Evolutionary conservation across 805 yeast genomes (phyloP), one percentile per base, ranked within the genome.

Genomic region (Zygosaccharomyces rouxii): DNA sequence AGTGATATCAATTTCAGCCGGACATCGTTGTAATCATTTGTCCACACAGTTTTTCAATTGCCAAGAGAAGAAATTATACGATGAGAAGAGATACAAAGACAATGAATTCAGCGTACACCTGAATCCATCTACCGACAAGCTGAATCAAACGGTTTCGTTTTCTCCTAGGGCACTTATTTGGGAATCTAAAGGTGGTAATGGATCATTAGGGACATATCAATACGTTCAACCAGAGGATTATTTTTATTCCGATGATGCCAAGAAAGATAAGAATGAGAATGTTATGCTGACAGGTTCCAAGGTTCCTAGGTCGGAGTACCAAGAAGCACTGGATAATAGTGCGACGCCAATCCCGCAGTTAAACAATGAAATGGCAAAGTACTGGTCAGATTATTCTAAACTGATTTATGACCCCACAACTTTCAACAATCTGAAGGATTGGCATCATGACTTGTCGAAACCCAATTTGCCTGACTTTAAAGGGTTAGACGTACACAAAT

Each of bases 91-190:
- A 52, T 37, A 10, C 47, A 58, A 38, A 48, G 58, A 21, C 3
- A 62, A 66, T 48, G 78, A 75, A 51, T 76, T 84, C 2, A 46
- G 68, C 14, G 71, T 81, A 3, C 74, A 74, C 51, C 72, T 81
- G 53, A 68, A 72, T 35, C 69, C 77, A 4, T 73, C 74, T 1
- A 55, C 69, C 1, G 67, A 71, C 30, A 48, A 53, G 2, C 52
- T 71, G 38, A 65, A 72, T 7, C 75, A 75, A 45, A 66, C 78
- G 0, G 76, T 77, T 0, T 77, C 81, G n/a, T 88, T 80, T 61
- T 74, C 84, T n/a, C 98, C 99, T 1, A 69, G 98, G 47, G 79
- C 86, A 0, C 58, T 89, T 30, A 58, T 89, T n/a, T 88, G 90
- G 83, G 98, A 94, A 53, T 76, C 81, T 40, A 71, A 75, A 18